phyloP scores from a whole-genome alignment of 2,329 filamentous ascomycete species.

The Pezicula carpinea region DNA sequence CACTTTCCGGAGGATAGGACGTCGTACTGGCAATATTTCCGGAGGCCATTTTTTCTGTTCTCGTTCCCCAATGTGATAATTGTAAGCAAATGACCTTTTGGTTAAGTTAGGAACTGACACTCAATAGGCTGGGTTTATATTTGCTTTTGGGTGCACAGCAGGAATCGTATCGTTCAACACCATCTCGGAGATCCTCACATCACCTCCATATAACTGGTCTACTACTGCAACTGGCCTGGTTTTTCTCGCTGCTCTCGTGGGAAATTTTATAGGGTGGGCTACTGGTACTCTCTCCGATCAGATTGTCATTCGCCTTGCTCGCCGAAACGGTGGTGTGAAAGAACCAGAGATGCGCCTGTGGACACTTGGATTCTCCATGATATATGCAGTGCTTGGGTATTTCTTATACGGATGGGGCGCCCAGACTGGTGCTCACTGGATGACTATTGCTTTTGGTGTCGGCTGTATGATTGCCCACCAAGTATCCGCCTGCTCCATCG shows the following conservation, averaged over 20 bases:
- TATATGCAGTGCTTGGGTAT: conserved; percentile 31
- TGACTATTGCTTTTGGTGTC: conserved; percentile 31
- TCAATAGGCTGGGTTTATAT: conserved; percentile 32
- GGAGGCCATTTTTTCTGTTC: conserved; percentile 34
- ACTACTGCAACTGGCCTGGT: conserved; percentile 16
- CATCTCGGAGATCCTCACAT: conserved; percentile 23
- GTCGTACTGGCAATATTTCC: conserved; percentile 34
- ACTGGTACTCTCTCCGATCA: conserved; percentile 28
- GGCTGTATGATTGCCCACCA: conserved; percentile 37
- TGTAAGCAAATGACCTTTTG: not conserved
- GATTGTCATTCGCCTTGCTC: conserved; percentile 29
- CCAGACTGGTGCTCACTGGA: conserved; percentile 25
- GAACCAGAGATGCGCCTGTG: conserved; percentile 35
- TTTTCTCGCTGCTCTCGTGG: conserved; percentile 30
- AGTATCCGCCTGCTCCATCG: conserved; percentile 33
- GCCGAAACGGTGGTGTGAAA: conserved; percentile 31
- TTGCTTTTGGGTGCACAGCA: conserved; percentile 36
- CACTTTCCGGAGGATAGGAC: conserved; percentile 24
- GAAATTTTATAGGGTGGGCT: conserved; percentile 32
- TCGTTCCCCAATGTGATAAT: conserved; percentile 33
- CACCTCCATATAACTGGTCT: conserved; percentile 8
- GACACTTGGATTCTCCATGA: conserved; percentile 27
- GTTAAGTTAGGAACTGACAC: not conserved
- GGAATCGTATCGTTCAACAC: conserved; percentile 36
- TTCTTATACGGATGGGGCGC: conserved; percentile 36